Conservation (phyloP, 139 green algal species). For the Dunaliella sp. region DNA sequence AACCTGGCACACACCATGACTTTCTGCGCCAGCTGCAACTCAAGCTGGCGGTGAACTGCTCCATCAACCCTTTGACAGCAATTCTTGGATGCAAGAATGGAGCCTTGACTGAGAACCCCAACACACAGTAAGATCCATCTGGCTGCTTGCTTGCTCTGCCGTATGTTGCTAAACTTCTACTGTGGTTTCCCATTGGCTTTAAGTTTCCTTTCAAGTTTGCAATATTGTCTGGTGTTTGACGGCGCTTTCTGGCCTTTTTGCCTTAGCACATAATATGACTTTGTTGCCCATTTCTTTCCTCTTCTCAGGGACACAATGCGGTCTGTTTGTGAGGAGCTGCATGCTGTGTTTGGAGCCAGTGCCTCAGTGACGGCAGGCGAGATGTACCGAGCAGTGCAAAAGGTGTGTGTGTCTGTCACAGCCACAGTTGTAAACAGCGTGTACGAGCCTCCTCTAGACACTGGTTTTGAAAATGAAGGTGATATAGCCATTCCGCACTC, state of each 20-base stretch:
- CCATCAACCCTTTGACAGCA: constrained; percentile 46
- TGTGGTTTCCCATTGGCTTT: no score
- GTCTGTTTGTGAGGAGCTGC: constrained; percentile 32
- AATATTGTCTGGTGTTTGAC: no score
- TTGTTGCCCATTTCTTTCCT: no score
- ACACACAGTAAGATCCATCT: background rate
- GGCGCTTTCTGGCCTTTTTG: no score
- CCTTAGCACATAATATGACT: no score
- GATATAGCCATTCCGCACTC: no score
- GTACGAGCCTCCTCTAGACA: no score
- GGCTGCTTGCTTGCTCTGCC: no score
- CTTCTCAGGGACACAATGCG: background rate
- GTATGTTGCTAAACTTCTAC: no score
- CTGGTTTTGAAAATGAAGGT: no score
- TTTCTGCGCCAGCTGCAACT: constrained; percentile 20
- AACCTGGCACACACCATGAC: background rate
- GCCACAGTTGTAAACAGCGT: no score
- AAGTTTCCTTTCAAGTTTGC: no score
- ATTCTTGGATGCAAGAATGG: constrained; percentile 50
- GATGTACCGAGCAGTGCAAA: background rate
- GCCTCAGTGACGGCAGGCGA: background rate
- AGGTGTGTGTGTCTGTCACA: background rate
- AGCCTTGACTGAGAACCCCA: constrained; percentile 12
- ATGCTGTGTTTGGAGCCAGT: constrained; percentile 3
- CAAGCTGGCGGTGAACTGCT: constrained; percentile 50